Conservation (phyloP, 441 rosid species). For the Gossypium schwendimanii region DNA sequence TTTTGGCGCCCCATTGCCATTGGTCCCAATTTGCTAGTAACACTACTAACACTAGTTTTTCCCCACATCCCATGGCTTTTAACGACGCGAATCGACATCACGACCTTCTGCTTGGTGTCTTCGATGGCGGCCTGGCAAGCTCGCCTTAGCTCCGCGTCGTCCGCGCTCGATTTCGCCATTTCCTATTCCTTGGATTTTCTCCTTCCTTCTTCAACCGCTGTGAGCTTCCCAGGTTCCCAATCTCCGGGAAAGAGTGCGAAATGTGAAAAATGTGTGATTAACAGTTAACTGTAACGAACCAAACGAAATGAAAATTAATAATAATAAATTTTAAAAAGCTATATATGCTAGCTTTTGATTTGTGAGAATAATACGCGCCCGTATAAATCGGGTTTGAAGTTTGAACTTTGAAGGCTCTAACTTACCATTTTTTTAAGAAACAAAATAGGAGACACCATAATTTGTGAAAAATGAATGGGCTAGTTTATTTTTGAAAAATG, state of each 20-base stretch:
- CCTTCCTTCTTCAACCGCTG: neutral
- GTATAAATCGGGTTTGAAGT: neutral
- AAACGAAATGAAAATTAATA: neutral
- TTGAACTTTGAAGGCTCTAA: neutral
- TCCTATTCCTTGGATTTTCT: neutral
- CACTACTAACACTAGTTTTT: constrained; percentile 44
- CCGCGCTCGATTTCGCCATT: constrained; percentile 97
- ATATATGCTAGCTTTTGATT: neutral
- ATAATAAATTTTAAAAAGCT: neutral
- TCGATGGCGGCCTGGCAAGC: constrained; percentile 30
- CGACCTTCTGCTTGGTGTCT: constrained; percentile 82
- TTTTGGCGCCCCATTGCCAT: constrained; percentile 40
- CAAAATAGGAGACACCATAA: too few relatives aligned
- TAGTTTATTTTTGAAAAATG: too few relatives aligned
- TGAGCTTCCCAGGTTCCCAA: neutral
- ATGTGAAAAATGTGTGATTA: neutral
- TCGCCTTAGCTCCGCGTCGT: constrained; percentile 83
- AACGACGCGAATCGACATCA: constrained; percentile 86
- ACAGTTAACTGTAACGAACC: constrained; percentile 16
- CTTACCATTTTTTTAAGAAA: too few relatives aligned
- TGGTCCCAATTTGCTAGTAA: neutral
- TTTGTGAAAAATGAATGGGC: too few relatives aligned
- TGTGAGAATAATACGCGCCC: neutral
- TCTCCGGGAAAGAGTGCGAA: neutral
- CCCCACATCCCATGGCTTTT: constrained; percentile 98